Conservation (phyloP, 352 stramenopile species). For the Phytophthora palmivora region DNA sequence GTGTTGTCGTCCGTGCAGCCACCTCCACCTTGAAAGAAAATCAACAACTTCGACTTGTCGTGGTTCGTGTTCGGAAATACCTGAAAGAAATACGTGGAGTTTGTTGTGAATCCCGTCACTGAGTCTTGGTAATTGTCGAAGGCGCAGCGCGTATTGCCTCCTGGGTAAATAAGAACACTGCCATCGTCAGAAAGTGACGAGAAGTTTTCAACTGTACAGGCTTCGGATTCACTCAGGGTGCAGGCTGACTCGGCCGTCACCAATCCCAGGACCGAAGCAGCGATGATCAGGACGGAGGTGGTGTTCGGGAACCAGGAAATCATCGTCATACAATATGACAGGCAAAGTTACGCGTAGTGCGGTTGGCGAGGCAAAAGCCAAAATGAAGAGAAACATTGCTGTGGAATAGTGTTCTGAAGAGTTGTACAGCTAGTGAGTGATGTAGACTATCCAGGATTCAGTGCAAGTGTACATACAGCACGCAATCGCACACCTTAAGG, state of each 20-base stretch:
- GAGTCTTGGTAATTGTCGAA: conserved; percentile 46
- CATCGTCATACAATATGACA: conserved; percentile 2
- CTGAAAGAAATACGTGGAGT: conserved; percentile 54
- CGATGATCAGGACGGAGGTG: conserved; percentile 6
- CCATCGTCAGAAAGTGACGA: conserved; percentile 26
- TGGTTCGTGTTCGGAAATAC: conserved; percentile 42
- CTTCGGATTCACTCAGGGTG: conserved; percentile 30
- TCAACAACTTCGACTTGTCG: conserved; percentile 61
- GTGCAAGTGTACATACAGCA: conserved; percentile 7
- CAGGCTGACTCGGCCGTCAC: conserved; percentile 23
- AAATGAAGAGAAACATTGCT: conserved; percentile 4
- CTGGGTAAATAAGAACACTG: conserved; percentile 48
- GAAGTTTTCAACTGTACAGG: conserved; percentile 35
- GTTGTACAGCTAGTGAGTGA: background rate
- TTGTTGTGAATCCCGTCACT: conserved; percentile 35
- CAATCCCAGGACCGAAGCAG: no score
- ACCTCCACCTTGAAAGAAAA: conserved; percentile 65
- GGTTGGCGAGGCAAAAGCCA: conserved; percentile 7
- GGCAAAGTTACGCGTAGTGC: background rate
- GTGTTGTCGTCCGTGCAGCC: conserved; percentile 58
- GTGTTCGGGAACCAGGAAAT: background rate
- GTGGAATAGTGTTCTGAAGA: no score
- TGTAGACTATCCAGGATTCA: conserved; percentile 7
- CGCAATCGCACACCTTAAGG: background rate
- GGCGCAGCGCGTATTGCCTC: conserved; percentile 49